phyloP scores from a whole-genome alignment of 129 eudicot genomes.

The Flaveria robusta region DNA sequence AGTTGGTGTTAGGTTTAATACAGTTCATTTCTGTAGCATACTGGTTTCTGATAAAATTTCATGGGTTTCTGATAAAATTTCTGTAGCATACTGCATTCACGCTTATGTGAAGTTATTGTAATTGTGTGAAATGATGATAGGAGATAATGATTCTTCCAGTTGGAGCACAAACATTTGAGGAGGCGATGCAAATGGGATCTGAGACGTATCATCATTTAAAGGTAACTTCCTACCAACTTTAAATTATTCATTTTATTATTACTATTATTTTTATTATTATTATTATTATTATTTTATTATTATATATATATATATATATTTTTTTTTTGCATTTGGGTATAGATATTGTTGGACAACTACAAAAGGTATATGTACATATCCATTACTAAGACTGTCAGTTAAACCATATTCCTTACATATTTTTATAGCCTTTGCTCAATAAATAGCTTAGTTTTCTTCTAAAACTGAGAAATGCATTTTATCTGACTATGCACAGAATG shows the following conservation, averaged over 20 bases:
- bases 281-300: no score
- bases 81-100: background rate
- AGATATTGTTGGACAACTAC: background rate
- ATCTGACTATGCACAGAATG: background rate
- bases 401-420: background rate
- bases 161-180: slow-evolving; percentile 87
- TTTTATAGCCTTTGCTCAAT: background rate
- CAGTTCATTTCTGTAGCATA: background rate
- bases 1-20: slow-evolving; percentile 21
- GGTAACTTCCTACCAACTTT: slow-evolving; percentile 42
- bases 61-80: background rate
- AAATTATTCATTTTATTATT: background rate
- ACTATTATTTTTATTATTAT: background rate
- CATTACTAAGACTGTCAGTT: background rate
- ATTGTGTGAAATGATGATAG: slow-evolving; percentile 36
- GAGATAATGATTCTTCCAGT: slow-evolving; percentile 88
- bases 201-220: slow-evolving; percentile 95
- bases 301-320: no score
- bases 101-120: slow-evolving; percentile 6
- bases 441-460: background rate
- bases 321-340: background rate
- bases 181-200: slow-evolving; percentile 95
- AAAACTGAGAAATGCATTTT: background rate
- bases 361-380: background rate
- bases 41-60: background rate